These are phyloP conservation scores for Gossypium australe DNA, from an alignment of 345 rosid genomes.

Conservation along the genomic window DNA sequence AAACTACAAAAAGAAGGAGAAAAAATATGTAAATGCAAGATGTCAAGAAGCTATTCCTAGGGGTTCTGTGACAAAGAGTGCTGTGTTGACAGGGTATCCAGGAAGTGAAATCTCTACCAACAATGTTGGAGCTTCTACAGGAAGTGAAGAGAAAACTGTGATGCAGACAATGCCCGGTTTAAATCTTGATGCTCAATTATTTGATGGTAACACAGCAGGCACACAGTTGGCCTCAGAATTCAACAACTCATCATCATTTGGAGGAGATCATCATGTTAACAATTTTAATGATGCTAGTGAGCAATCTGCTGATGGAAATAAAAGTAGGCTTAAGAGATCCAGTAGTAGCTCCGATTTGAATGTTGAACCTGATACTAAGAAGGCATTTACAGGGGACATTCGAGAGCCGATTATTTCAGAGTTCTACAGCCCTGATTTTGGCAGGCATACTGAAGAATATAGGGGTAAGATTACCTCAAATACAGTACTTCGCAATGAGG, in stretches of 20 bases:
- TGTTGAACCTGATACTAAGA: constrained; percentile 39
- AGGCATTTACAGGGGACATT: constrained; percentile 44
- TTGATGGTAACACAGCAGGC: constrained; percentile 18
- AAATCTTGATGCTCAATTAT: constrained; percentile 33
- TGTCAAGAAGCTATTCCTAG: constrained; percentile 25
- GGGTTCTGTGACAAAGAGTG: constrained; percentile 18
- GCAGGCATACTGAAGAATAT: constrained; percentile 32
- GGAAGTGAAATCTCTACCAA: constrained; percentile 25
- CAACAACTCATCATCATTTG: constrained; percentile 26
- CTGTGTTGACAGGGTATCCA: constrained; percentile 17
- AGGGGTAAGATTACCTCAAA: constrained; percentile 31
- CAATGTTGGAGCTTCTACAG: constrained; percentile 25
- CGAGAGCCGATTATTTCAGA: constrained; percentile 65
- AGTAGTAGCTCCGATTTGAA: constrained; percentile 74
- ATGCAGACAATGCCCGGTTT: constrained; percentile 29
- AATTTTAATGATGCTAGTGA: constrained; percentile 23
- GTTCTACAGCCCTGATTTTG: constrained; percentile 57
- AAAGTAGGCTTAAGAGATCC: constrained; percentile 68
- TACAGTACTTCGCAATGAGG: constrained; percentile 39
- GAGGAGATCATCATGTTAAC: constrained; percentile 24
- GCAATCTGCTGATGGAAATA: constrained; percentile 42
- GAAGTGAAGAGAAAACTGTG: constrained; percentile 37
- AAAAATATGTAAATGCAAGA: constrained; percentile 34
- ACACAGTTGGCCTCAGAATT: constrained; percentile 21
- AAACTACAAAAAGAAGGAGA: constrained; percentile 75